Base-by-base conservation (phyloP, 306 rosid species). In the Amphicarpaea edgeworthii region DNA sequence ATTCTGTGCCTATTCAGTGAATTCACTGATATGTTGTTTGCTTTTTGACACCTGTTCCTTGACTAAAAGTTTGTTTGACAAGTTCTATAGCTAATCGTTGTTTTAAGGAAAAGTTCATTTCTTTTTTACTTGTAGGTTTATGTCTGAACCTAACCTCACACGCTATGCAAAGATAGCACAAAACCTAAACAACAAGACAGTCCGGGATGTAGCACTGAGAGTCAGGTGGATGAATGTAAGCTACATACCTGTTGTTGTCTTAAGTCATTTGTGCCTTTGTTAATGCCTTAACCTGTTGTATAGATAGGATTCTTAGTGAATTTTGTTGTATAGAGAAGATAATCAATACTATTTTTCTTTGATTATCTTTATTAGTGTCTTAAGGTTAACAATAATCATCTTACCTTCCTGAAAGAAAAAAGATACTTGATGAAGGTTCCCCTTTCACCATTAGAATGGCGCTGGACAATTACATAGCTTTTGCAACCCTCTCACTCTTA, bases 171-270 rank as follows among this genome's bases (percentile, higher is more conserved):
- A 80, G 84, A 88, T 88, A 80, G 93, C 93, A 7, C 41, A 16
- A 84, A 76, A 20, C 64, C 86, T 91, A 50, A 82, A 82, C 19
- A 76, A 80, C 66, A 91, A 91, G 81, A 85, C 90, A 5, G 84
- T 85, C 15, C 83, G 93, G 24, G 97, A 91, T 80, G 90, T 91
- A 67, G 95, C 95, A 2, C 47, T 91, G 72, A 90, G 95, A 47
- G 85, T 89, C 68, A 82, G 87, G 85, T 91, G 95, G 93, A 89
- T 89, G 93, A 82, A 70, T 19, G 97, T 91, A 84, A 86, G 91
- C 20, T 75, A 12, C 21, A 9, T 55, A 63, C 9, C 19, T 19
- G 21, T 46, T 53, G 32, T 5, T 64, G 45, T 24, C 53, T 41
- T 20, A 11, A 53, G 17, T 38, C 26, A 53, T 49, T 78, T 34